These are phyloP conservation scores for Coniochaeta ligniaria DNA, from an alignment of 2,329 filamentous ascomycete species.

Conservation along the genomic window DNA sequence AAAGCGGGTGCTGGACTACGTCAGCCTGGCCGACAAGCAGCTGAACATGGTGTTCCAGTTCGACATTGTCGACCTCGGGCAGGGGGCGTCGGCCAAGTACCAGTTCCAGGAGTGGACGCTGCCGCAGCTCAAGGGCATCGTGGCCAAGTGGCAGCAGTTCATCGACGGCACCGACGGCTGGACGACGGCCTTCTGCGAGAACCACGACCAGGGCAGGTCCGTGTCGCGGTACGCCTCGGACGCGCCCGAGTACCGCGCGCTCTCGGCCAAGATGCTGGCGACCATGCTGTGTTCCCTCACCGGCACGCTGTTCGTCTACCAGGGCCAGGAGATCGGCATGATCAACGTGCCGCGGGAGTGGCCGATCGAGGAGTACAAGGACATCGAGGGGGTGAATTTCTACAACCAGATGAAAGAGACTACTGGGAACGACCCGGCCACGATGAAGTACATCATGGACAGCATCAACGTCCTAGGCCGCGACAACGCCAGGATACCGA, in stretches of 20 bases:
- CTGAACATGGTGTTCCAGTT: constrained; percentile 66
- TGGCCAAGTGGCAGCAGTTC: constrained; percentile 41
- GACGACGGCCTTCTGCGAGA: constrained; percentile 55
- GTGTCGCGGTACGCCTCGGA: constrained; percentile 46
- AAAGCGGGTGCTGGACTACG: constrained; percentile 48
- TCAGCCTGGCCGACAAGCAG: constrained; percentile 48
- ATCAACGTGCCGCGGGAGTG: constrained; percentile 41
- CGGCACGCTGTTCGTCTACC: constrained; percentile 50
- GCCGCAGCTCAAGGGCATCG: constrained; percentile 36
- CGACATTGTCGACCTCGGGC: constrained; percentile 46
- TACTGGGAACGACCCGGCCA: constrained; percentile 4
- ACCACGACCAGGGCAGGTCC: constrained; percentile 53
- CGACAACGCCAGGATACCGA: constrained; percentile 65
- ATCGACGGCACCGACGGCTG: constrained; percentile 44
- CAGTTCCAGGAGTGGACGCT: constrained; percentile 42
- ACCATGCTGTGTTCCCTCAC: constrained; percentile 35
- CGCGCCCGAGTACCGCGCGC: constrained; percentile 29
- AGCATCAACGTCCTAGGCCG: constrained; percentile 25
- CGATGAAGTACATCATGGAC: not conserved
- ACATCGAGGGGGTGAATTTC: constrained; percentile 41
- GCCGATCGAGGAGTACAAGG: constrained; percentile 39
- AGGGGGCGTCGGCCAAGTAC: constrained; percentile 40
- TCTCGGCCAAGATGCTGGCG: constrained; percentile 45
- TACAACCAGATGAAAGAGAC: constrained; percentile 21
- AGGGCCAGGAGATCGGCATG: constrained; percentile 55